Evolutionary conservation across 2,329 filamentous ascomycete genomes (phyloP).

Genomic region (Dothistroma pini): DNA sequence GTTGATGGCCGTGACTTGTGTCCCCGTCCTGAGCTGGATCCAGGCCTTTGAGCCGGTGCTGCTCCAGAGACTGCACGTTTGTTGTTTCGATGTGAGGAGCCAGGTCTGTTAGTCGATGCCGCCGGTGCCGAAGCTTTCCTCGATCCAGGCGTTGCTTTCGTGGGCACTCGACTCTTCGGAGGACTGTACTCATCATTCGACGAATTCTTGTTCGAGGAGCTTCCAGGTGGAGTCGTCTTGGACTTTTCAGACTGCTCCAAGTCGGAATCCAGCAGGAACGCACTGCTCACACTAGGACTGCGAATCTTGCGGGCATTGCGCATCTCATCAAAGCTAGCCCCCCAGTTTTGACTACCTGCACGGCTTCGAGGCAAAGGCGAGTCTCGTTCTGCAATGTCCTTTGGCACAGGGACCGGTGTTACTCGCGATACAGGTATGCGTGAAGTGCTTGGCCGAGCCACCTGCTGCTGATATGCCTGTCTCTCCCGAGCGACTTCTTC

Average conservation of each 20-base stretch:
- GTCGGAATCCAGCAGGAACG: conserved; percentile 49
- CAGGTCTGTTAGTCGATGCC: conserved; percentile 14
- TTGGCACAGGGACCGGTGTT: conserved; percentile 72
- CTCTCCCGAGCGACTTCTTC: conserved; percentile 67
- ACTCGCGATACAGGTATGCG: conserved; percentile 82
- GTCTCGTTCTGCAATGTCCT: conserved; percentile 70
- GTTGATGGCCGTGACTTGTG: conserved; percentile 49
- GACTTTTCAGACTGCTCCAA: conserved; percentile 35
- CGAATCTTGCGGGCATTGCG: conserved; percentile 53
- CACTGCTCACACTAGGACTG: conserved; percentile 63
- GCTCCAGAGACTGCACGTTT: conserved; percentile 9
- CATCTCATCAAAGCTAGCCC: conserved; percentile 50
- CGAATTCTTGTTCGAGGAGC: conserved; percentile 21
- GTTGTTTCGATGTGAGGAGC: conserved; percentile 20
- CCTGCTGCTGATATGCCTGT: conserved; percentile 44
- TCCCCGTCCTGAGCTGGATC: conserved; percentile 23
- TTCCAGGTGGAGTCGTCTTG: conserved; percentile 37
- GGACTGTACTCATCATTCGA: conserved; percentile 31
- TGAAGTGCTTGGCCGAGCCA: conserved; percentile 55
- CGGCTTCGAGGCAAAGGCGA: conserved; percentile 61
- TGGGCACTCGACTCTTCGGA: conserved; percentile 40
- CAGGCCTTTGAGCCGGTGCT: conserved; percentile 18
- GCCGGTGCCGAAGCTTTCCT: conserved; percentile 15
- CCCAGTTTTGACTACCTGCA: conserved; percentile 54
- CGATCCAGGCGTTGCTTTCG: conserved; percentile 34